Evolutionary conservation across 2,329 filamentous ascomycete genomes (phyloP), one percentile per base, ranked within the genome.

Genomic region (Xylariomycetidae sp.): DNA sequence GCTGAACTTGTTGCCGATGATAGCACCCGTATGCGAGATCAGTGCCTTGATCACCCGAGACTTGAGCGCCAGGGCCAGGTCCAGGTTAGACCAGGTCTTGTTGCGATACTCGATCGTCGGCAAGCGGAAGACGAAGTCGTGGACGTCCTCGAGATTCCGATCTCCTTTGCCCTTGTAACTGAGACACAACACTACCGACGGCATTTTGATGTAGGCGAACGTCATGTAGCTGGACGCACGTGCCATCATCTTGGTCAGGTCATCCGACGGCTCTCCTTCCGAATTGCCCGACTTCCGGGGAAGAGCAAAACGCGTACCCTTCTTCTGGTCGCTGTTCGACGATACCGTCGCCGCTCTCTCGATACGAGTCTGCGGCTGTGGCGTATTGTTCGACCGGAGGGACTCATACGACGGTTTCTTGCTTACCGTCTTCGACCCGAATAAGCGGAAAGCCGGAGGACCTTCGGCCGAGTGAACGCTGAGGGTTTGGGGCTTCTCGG

Each of bases 31-130:
- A 54, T 98, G 92, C 2, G 86, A 92, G 50, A 98, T 93, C 28
- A 98, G 72, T 0, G 92, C 90, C 53, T 88, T 85, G 54, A 95
- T 86, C 37, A 96, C 85, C 29, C 94, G 89, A 56, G 89, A 93
- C 65, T 98, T 96, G 34, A 98, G 72, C 10, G 88, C 84, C 29
- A 96, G 70, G 1, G 90, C 89, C 8, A 98, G 76, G 53, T 98
- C 92, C 6, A 98, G 74, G 57, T 96, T 98, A 6, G 88, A 95
- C 92, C 92, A 98, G 7, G 89, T 96, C 68, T 98, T 98, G 70
- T 98, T 98, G 43, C 87, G 79, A 65, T 95, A 96, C 58, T 98
- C 92, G 29, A 98, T 80, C 2, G 85, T 83, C 4, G 92, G 92
- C 63, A 98, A 77, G 20, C 87, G 81, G 74, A 98, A 98, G 30